Conservation (phyloP, 2,329 filamentous ascomycete genomes). For the Nectriaceae sp. region DNA sequence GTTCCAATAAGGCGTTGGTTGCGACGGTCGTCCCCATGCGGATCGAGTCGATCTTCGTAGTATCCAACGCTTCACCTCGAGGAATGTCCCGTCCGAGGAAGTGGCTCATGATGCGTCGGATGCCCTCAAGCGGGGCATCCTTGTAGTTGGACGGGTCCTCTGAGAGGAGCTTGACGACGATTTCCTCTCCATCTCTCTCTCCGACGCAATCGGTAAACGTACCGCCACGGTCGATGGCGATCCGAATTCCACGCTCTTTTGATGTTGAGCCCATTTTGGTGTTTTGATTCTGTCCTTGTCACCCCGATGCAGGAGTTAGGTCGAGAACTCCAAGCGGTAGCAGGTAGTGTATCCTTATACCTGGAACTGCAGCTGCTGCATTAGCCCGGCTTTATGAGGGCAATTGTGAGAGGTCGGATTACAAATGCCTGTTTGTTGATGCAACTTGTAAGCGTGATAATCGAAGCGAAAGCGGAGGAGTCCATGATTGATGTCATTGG, state of each 20-base stretch:
- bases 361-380: too few species aligned
- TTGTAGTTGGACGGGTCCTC: conserved; percentile 89
- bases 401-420: too few species aligned
- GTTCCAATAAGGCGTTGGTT: conserved; percentile 86
- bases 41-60: conserved; percentile 82
- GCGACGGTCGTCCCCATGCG: conserved; percentile 96
- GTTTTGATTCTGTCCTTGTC: too few species aligned
- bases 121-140: conserved; percentile 89
- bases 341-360: too few species aligned
- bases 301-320: too few species aligned
- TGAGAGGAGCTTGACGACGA: conserved; percentile 85
- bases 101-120: conserved; percentile 79
- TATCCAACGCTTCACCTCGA: conserved; percentile 78
- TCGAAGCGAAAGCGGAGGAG: too few species aligned
- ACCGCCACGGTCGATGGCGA: conserved; percentile 79
- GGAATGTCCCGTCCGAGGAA: conserved; percentile 77
- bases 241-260: conserved; percentile 63
- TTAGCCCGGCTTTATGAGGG: too few species aligned
- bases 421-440: too few species aligned
- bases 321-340: too few species aligned
- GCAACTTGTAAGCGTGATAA: too few species aligned
- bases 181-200: conserved; percentile 75
- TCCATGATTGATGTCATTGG: too few species aligned
- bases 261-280: not conserved
- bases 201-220: conserved; percentile 94